Base-by-base conservation (phyloP, 192 early-diverging fungal genomes). In the Phlyctochytrium arcticum region DNA sequence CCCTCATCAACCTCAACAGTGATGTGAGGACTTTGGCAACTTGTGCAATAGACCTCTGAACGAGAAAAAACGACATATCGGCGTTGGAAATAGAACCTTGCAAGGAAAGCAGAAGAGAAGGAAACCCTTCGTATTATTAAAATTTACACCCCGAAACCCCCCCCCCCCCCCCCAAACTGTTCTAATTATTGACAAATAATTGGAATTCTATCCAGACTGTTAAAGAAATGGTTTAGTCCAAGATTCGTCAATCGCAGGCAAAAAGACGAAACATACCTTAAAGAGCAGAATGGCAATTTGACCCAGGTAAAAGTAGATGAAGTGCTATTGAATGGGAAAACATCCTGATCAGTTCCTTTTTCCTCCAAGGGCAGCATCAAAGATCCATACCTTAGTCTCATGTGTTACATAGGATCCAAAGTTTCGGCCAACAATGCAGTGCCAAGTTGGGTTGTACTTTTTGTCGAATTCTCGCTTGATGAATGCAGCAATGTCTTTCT, bases 351-450 rank as follows among this genome's bases (percentile, higher is more conserved):
- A 23, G 19, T n/a, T n/a, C n/a, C n/a, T n/a, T n/a, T n/a, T n/a
- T n/a, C n/a, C n/a, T n/a, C 6, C 8, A 59, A 51, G n/a, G n/a
- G n/a, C n/a, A n/a, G n/a, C n/a, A n/a, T n/a, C n/a, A n/a, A n/a
- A 60, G 48, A 24, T 36, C 4, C 17, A 27, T 48, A 88, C 83
- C 80, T 85, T 86, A 24, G 84, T 86, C 65, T 86, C 96, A 65
- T 99, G 95, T 27, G 97, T 98, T 17, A 98, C 97, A 66, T 93
- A 96, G 34, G 93, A 96, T 36, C 95, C 97, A 91, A 98, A 99
- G 87, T 94, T 98, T 61, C 94, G 85, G 54, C 97, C 97, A 37
- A 99, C 97, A 54, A 99, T 92, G 67, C 92, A 93, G 72, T 99
- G 97, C 95, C 97, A 99, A 54, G 95, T 95, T 12, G 91, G 87